Conservation (phyloP, 805 yeast genomes). For the Candida cerambycidarum region DNA sequence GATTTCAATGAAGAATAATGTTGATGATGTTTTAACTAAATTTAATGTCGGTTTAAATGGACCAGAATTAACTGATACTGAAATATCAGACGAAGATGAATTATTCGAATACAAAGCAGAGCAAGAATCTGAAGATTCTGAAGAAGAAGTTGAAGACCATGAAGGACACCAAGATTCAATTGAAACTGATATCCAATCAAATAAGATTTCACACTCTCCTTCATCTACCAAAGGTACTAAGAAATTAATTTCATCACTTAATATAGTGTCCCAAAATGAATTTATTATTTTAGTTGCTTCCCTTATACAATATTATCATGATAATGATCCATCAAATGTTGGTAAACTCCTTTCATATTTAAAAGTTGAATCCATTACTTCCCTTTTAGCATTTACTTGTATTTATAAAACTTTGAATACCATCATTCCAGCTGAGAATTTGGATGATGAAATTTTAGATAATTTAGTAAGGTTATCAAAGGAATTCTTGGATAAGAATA, state of each 20-base stretch:
- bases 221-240: slow-evolving; percentile 13
- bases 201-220: no score
- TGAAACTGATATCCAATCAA: no score
- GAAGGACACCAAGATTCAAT: background rate
- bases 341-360: slow-evolving; percentile 26
- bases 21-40: slow-evolving; percentile 19
- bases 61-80: slow-evolving; percentile 29
- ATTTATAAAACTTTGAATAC: slow-evolving; percentile 21
- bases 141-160: background rate
- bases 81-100: slow-evolving; percentile 7
- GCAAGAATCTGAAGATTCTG: slow-evolving; percentile 15
- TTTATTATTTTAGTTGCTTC: slow-evolving; percentile 31
- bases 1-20: slow-evolving; percentile 18
- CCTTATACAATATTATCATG: slow-evolving; percentile 22
- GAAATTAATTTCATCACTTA: slow-evolving; percentile 27
- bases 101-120: slow-evolving; percentile 1
- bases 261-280: slow-evolving; percentile 34
- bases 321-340: slow-evolving; percentile 20
- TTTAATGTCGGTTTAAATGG: slow-evolving; percentile 26
- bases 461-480: slow-evolving; percentile 24
- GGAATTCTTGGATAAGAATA: slow-evolving; percentile 29
- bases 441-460: slow-evolving; percentile 25
- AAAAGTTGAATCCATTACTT: slow-evolving; percentile 17
- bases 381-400: slow-evolving; percentile 33
- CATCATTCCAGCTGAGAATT: slow-evolving; percentile 11